Evolutionary conservation across 331 rosid genomes (phyloP).

Genomic region (Rhamnella rubrinervis): DNA sequence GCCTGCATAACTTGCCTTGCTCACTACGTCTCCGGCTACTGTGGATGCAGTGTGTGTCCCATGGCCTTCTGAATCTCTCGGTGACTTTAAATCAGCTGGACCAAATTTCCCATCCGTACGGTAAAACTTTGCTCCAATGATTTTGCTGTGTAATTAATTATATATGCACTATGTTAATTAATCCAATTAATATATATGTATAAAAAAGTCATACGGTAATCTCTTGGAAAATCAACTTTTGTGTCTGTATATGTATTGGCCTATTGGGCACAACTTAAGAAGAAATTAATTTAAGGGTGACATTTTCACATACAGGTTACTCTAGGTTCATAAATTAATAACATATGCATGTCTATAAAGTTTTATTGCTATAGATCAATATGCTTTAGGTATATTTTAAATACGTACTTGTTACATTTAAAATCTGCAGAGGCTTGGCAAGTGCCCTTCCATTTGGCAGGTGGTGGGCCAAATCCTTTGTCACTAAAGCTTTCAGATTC

Average conservation of each 20-base stretch:
- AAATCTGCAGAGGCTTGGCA: too few relatives aligned
- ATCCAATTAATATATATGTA: too few relatives aligned
- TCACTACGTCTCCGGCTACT: constrained; percentile 16
- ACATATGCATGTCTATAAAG: constrained; percentile 4
- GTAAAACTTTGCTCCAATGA: constrained; percentile 35
- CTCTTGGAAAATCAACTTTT: too few relatives aligned
- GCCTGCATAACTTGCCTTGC: constrained; percentile 11
- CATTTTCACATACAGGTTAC: too few relatives aligned
- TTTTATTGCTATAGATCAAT: constrained; percentile 20
- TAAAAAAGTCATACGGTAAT: too few relatives aligned
- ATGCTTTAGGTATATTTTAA: too few relatives aligned
- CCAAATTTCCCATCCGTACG: not conserved
- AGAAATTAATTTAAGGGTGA: too few relatives aligned
- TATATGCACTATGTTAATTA: too few relatives aligned
- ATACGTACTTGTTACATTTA: too few relatives aligned
- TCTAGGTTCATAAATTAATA: too few relatives aligned
- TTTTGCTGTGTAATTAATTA: constrained; percentile 14
- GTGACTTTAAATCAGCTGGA: not conserved
- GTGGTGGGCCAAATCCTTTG: constrained; percentile 38
- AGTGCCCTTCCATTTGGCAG: constrained; percentile 43
- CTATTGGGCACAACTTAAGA: too few relatives aligned
- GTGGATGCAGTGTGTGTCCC: constrained; percentile 36
- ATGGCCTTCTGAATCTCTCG: constrained; percentile 30
- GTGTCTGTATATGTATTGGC: too few relatives aligned
- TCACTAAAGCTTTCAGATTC: constrained; percentile 42